Evolutionary conservation across 2,329 filamentous ascomycete species (phyloP), one percentile per base, ranked within the genome.

Genomic region (Fusarium chlamydosporum): DNA sequence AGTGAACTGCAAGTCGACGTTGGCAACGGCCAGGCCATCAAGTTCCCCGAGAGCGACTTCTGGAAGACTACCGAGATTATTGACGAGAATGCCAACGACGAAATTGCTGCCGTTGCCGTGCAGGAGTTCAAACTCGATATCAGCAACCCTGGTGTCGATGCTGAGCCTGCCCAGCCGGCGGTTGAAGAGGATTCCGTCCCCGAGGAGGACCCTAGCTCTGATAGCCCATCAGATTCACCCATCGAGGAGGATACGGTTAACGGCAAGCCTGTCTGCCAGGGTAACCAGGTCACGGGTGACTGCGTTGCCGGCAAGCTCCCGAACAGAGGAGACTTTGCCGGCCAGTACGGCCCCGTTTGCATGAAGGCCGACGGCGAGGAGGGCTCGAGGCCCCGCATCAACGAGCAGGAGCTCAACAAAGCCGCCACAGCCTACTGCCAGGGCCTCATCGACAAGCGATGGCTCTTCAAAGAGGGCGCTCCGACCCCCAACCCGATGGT

Each of bases 41-140:
- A 43, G 38, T 54, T 54, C 16, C 38, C 51, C 38, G 51, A 43
- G 51, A 54, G 29, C 51, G 51, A 43, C 16, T 54, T 54, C 12
- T 54, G 38, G 51, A 54, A 54, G 20, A 54, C 51, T 35, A 54
- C 40, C 20, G 38, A 43, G 20, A n/a, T 54, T 54, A 29, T 43
- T 43, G 51, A 54, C 16, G 40, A 54, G 51, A 0, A 43, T 16
- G 20, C 51, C 15, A 54, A 54, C 51, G 51, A 54, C 20, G 51
- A 43, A 3, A 43, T 27, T 31, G 4, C 51, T 54, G 51, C 51
- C 20, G 51, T 54, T 54, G 51, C 51, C 20, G 38, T 54, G 20
- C 51, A 54, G 29, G 51, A 54, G 51, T 54, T 54, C 51, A 54
- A 54, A 43, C 51, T 54, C 43, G 51, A 54, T 43, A 43, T 29